Base-by-base conservation (phyloP, 192 early-diverging fungal species). In the Pilaira anomala region DNA sequence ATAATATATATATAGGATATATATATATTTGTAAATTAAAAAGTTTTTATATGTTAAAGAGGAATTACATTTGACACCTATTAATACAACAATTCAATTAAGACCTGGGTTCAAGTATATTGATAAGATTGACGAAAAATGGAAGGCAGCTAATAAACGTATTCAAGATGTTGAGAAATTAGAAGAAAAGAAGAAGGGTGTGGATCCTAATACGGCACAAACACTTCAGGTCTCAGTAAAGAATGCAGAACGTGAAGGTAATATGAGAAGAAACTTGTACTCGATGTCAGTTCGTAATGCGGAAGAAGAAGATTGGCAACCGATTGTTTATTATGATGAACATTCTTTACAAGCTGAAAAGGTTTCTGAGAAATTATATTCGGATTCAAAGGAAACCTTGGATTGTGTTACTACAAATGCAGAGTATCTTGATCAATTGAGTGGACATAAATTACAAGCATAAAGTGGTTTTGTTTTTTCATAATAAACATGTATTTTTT, bases 51-150 rank as follows among this genome's bases (percentile, higher is more conserved):
- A 44, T 51, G 13, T 29, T 56, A 11, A 61, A 90, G 91, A 82
- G 28, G 91, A 88, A 57, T 76, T 98, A 60, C 96, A 98, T 66
- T 60, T 98, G 58, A 92, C 92, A 5, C 88, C 90, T 2, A 71
- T 98, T 30, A 60, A 72, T 9, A 78, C 86, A 30, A 68, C 85
- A 3, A 78, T 94, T 11, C 95, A 97, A 72, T 73, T 98, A 62
- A 87, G 92, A 1, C 94, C 96, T 9, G 89, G 85, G 21, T 84
- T 98, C 40, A 87, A 86, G 59, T 96, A 98, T 71, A 75, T 96
- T 25, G 94, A 97, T 65, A 87, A 90, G 67, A 93, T 95, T 67
- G 83, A 85, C 28, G 92, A 94, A 48, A 96, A 94, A 66, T 77
- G 80, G 51, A 86, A 85, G 52, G 85, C 83, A 24, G 85, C 87